Percentiles rank a stretch among this genome's conserved stretches.
Evolutionary conservation across 2,329 filamentous ascomycete genomes (phyloP).

Genomic region (Trichoderma afroharzianum): DNA sequence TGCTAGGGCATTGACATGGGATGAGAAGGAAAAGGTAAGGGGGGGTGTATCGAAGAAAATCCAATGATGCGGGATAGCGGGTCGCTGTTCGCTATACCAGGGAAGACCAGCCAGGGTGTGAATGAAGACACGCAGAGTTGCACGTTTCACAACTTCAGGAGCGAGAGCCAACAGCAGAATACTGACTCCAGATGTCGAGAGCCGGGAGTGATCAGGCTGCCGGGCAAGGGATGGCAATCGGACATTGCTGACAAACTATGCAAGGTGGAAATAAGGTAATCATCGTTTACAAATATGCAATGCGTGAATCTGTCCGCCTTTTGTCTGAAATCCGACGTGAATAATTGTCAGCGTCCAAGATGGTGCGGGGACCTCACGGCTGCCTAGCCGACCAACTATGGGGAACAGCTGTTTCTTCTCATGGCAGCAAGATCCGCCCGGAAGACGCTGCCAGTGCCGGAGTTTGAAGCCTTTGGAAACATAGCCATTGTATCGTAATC

Average conservation of each 20-base stretch:
- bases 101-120: not conserved
- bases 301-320: not conserved
- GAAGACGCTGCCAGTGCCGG: not conserved
- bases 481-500: not conserved
- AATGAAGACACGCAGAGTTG: not conserved
- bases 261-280: not conserved
- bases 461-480: not conserved
- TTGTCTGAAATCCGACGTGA: not conserved
- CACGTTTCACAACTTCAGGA: not conserved
- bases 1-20: constrained; percentile 9
- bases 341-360: not conserved
- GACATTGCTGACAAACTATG: constrained; percentile 9
- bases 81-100: not conserved
- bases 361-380: not conserved
- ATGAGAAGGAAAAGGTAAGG: constrained; percentile 1
- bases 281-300: constrained; percentile 1
- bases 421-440: not conserved
- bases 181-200: not conserved
- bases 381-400: not conserved
- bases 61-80: constrained; percentile 11
- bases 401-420: not conserved
- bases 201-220: not conserved
- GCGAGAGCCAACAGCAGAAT: not conserved
- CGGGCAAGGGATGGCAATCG: not conserved
- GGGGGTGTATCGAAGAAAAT: constrained; percentile 14